Conservation (phyloP, 345 rosid species). For the Populus pruinosa region DNA sequence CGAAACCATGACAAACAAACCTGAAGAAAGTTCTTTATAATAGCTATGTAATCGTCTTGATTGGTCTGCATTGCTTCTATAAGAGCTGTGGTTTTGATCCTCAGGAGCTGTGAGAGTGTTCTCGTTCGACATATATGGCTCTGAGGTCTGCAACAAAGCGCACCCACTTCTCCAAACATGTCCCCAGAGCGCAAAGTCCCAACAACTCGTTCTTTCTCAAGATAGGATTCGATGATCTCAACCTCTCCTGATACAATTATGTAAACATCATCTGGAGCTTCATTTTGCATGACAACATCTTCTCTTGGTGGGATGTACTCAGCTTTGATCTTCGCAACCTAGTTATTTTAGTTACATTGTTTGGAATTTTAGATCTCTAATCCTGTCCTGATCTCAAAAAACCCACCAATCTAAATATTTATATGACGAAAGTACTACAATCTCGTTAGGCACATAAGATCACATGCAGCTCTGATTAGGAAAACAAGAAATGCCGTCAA, state of each 20-base stretch:
- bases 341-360: neutral
- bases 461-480: too few relatives aligned
- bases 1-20: slow-evolving; percentile 16
- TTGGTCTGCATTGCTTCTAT: slow-evolving; percentile 65
- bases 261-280: slow-evolving; percentile 81
- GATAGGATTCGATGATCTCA: slow-evolving; percentile 55
- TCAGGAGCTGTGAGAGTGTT: slow-evolving; percentile 73
- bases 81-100: slow-evolving; percentile 60
- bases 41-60: slow-evolving; percentile 57
- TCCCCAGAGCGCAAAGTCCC: slow-evolving; percentile 62
- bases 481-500: too few relatives aligned
- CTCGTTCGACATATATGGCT: slow-evolving; percentile 64
- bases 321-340: slow-evolving; percentile 84
- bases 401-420: too few relatives aligned
- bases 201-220: slow-evolving; percentile 50
- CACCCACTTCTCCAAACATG: slow-evolving; percentile 89
- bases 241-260: slow-evolving; percentile 82
- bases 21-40: slow-evolving; percentile 77
- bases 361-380: neutral
- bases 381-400: neutral
- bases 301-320: slow-evolving; percentile 93
- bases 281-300: slow-evolving; percentile 81
- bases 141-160: slow-evolving; percentile 70
- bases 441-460: too few relatives aligned
- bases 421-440: too few relatives aligned